Evolutionary conservation across 495 filamentous ascomycete species (phyloP), one percentile per base, ranked within the genome.

Genomic region (Penicillium maclennaniae): DNA sequence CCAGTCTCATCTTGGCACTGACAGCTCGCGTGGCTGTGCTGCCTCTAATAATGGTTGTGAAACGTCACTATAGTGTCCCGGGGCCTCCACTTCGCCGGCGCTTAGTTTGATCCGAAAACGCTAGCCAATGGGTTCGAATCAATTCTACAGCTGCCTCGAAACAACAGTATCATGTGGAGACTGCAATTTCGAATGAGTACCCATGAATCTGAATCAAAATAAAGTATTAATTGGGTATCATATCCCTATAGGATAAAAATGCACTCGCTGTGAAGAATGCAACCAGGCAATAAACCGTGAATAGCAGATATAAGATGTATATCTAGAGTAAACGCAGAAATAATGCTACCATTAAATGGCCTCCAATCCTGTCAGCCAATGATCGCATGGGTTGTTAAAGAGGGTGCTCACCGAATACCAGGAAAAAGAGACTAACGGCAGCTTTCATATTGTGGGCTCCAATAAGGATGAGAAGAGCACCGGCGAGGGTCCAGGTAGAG

Each of bases 401-500:
- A 21, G 8, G 14, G 7, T 14, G 48, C 59, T 31, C 47, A 69
- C 66, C 56, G 26, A 54, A 43, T 43, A 58, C 47, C 20, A 72
- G 42, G 34, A 64, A 49, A 16, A 66, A 17, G 5, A 68, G 23
- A 25, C 45, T 37, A 19, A 65, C 51, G 15, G 58, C 58, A 41
- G 58, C 34, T 31, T 45, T 67, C 14, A 58, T 34, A 27, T 61
- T 70, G 37, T 70, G 67, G 4, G 51, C 49, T 0, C 58, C 63
- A 42, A 70, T 50, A 1, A 65, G 6, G 38, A 63, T 47, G 20
- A 68, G 23, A 36, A 72, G 44, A 19, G 69, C 20, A 20, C 59
- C 54, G 16, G 51, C 64, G 0, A 67, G 8, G 5, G 51, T 58
- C 68, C 69, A 69, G 7, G 53, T 25, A 0, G 62, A 65, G 19